Base-by-base conservation (phyloP, 306 rosid genomes). In the Quercus robur region DNA sequence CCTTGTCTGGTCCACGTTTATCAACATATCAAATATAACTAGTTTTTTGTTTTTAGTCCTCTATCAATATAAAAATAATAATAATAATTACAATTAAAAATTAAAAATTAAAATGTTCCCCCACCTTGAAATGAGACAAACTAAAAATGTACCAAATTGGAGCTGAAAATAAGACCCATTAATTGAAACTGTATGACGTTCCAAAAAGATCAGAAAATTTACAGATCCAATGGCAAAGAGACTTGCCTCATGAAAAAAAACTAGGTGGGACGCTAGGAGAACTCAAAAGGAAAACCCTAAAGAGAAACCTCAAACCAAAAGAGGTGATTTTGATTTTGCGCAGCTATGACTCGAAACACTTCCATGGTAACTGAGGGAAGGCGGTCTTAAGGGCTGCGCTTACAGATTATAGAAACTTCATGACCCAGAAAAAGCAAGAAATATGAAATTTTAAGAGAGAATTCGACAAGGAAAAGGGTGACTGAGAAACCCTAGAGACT, bases 311-410 rank as follows among this genome's bases (percentile, higher is more conserved):
- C 54, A 49, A 49, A 49, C 87, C 2, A 17, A 1, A 61, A 4
- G 28, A 75, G 19, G 17, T 33, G 52, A 17, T 33, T 51, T 89
- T 81, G 74, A 72, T 89, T 52, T 92, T 15, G 93, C 93, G 91
- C 88, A 61, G 88, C 91, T 81, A 90, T 94, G 98, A 89, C 98
- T 94, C 97, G 77, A 94, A 75, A 89, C 90, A 93, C 96, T 94
- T 92, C 86, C 98, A 90, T 80, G 35, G 82, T 25, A 71, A 5
- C 13, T 14, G 17, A 3, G 56, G 94, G 90, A 89, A 94, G 97
- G 97, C 98, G 89, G 92, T 89, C 98, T 91, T 90, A 91, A 90
- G 98, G 95, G 98, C 93, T 35, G 83, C 85, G 93, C 98, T 82
- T 80, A 18, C 5, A 9, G 12, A 5, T 46, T 0, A 10, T 1